Evolutionary conservation across 805 yeast genomes (phyloP).

Genomic region (Candida hispaniensis): DNA sequence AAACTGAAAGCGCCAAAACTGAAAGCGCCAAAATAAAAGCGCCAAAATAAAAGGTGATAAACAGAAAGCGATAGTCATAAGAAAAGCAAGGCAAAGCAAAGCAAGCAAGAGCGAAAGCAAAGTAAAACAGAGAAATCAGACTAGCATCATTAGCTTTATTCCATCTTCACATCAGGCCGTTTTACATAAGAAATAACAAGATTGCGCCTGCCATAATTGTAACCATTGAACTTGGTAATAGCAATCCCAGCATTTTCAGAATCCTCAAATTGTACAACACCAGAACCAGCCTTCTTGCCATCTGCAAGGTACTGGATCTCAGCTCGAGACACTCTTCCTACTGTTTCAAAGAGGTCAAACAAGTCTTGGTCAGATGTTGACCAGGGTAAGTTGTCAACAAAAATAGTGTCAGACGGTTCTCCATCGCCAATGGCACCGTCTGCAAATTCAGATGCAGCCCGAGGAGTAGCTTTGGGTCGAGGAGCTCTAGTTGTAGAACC

Average conservation of each 20-base stretch:
- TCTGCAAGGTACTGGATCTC: conserved; percentile 53
- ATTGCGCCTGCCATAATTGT: conserved; percentile 75
- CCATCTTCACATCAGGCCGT: no score
- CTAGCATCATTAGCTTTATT: no score
- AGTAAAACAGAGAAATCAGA: no score
- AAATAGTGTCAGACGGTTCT: conserved; percentile 49
- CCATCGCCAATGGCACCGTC: conserved; percentile 55
- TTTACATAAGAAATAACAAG: conserved; percentile 58
- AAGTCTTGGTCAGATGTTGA: conserved; percentile 81
- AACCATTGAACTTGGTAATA: conserved; percentile 61
- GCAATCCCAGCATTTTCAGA: conserved; percentile 63
- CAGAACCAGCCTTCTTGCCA: conserved; percentile 70
- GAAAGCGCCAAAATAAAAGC: no score
- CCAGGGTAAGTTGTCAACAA: conserved; percentile 73
- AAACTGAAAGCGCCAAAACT: no score
- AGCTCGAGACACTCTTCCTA: conserved; percentile 66
- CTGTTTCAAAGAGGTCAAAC: conserved; percentile 72
- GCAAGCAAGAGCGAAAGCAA: no score
- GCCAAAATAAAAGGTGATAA: no score
- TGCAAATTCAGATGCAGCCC: conserved; percentile 41
- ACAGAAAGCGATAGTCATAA: no score
- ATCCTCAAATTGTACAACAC: conserved; percentile 68
- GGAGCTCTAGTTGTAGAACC: conserved; percentile 15
- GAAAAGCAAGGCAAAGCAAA: no score
- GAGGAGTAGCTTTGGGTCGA: conserved; percentile 16